Conservation (phyloP, 306 rosid genomes). For the Prunus campanulata region DNA sequence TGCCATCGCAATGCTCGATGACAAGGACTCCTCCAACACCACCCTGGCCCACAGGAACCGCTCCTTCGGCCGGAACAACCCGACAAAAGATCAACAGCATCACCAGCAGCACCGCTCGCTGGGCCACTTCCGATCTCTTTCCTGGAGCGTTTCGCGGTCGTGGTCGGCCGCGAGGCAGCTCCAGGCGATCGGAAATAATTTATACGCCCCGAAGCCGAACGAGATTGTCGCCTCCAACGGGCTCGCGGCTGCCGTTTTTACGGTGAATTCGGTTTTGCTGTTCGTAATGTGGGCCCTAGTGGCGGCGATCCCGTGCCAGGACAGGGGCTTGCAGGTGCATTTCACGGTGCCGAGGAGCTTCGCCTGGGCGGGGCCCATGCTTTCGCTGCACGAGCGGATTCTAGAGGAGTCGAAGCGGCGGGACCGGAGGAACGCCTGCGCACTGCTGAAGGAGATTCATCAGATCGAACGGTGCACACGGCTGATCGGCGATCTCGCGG, state of each 20-base stretch:
- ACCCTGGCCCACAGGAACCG: slow-evolving; percentile 61
- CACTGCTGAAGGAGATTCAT: slow-evolving; percentile 77
- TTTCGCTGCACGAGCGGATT: slow-evolving; percentile 62
- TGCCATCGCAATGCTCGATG: slow-evolving; percentile 82
- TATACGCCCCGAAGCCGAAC: slow-evolving; percentile 56
- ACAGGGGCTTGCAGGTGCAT: slow-evolving; percentile 74
- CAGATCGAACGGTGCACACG: slow-evolving; percentile 73
- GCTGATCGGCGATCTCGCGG: slow-evolving; percentile 59
- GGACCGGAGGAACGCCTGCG: slow-evolving; percentile 70
- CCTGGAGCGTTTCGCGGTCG: slow-evolving; percentile 88
- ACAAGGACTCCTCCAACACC: slow-evolving; percentile 52
- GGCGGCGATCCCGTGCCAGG: slow-evolving; percentile 98
- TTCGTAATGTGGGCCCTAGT: slow-evolving; percentile 89
- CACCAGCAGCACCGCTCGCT: slow-evolving; percentile 37
- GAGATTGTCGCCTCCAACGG: slow-evolving; percentile 61
- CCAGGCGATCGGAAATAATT: slow-evolving; percentile 68
- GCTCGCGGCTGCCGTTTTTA: slow-evolving; percentile 54
- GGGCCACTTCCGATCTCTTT: slow-evolving; percentile 73
- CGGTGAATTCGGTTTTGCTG: slow-evolving; percentile 55
- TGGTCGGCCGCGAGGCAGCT: slow-evolving; percentile 96
- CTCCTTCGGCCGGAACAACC: slow-evolving; percentile 64
- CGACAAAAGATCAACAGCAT: not conserved
- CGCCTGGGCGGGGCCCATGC: slow-evolving; percentile 67
- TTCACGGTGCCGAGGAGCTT: slow-evolving; percentile 51
- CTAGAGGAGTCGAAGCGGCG: slow-evolving; percentile 74